phyloP scores from a whole-genome alignment of 495 filamentous ascomycete genomes.

The Aspergillus affinis region DNA sequence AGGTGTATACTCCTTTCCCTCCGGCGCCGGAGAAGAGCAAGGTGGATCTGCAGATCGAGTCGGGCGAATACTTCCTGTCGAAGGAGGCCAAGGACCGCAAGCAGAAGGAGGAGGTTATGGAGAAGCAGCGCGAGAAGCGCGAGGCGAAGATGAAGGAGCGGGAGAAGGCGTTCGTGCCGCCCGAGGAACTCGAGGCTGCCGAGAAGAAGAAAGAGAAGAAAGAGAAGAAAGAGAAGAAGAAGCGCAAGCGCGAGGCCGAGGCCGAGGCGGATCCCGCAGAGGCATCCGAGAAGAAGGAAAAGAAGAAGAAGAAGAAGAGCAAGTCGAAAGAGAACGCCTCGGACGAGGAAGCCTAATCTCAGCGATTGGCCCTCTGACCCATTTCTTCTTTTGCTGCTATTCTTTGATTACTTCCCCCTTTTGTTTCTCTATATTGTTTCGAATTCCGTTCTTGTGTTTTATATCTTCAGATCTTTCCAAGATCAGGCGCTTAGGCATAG shows the following conservation, averaged over 20 bases:
- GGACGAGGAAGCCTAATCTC: constrained; percentile 31
- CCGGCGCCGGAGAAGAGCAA: constrained; percentile 88
- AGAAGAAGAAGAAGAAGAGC: constrained; percentile 50
- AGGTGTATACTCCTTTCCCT: constrained; percentile 82
- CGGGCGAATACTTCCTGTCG: constrained; percentile 91
- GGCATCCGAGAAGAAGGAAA: constrained; percentile 40
- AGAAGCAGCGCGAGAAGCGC: constrained; percentile 80
- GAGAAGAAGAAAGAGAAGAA: constrained; percentile 50
- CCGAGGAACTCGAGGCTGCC: constrained; percentile 61
- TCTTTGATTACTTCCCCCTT: neutral
- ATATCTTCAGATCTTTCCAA: constrained; percentile 17
- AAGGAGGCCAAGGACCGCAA: constrained; percentile 89
- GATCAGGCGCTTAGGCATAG: constrained; percentile 30
- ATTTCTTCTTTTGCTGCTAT: neutral
- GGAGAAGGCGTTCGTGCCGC: constrained; percentile 81
- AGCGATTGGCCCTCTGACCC: neutral
- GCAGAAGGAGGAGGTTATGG: constrained; percentile 72
- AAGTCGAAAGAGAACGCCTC: constrained; percentile 39
- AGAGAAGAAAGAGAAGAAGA: constrained; percentile 37
- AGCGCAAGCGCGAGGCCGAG: constrained; percentile 46
- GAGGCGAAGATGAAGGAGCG: constrained; percentile 84
- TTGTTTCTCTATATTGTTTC: constrained; percentile 8
- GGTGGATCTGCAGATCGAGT: constrained; percentile 97
- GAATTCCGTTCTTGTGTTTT: constrained; percentile 10
- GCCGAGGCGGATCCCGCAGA: constrained; percentile 31